Conservation (phyloP, 345 rosid species). For the Gossypium arboreum region DNA sequence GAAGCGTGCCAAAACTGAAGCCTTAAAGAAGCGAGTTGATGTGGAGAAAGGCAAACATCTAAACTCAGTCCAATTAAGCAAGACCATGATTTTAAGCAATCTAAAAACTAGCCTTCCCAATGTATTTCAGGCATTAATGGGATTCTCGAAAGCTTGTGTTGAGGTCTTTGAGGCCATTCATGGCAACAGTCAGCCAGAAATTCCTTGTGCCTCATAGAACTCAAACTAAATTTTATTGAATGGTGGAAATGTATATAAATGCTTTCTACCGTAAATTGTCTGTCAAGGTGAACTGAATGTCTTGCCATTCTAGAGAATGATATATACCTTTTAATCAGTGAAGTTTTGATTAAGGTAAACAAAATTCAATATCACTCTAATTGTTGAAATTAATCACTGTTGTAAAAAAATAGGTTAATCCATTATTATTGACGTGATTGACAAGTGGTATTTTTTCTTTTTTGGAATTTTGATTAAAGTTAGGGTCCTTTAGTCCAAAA, state of each 20-base stretch:
- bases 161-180: slow-evolving; percentile 54
- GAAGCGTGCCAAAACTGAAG: slow-evolving; percentile 58
- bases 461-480: too few relatives aligned
- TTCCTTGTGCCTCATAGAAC: slow-evolving; percentile 15
- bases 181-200: slow-evolving; percentile 23
- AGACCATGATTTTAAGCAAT: slow-evolving; percentile 57
- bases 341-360: slow-evolving; percentile 18
- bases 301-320: background rate
- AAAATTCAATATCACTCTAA: too few relatives aligned
- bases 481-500: too few relatives aligned
- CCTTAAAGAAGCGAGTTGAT: slow-evolving; percentile 51
- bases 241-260: background rate
- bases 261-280: background rate
- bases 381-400: too few relatives aligned
- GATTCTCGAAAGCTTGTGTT: slow-evolving; percentile 52
- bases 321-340: background rate
- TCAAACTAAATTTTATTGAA: slow-evolving; percentile 13
- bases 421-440: too few relatives aligned
- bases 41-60: slow-evolving; percentile 50
- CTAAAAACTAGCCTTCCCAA: slow-evolving; percentile 74
- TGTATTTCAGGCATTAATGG: slow-evolving; percentile 63
- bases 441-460: too few relatives aligned
- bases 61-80: slow-evolving; percentile 46
- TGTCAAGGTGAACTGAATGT: background rate
- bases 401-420: too few relatives aligned